phyloP scores from a whole-genome alignment of 768 basidiomycete genomes.

The Termitomyces heimii region DNA sequence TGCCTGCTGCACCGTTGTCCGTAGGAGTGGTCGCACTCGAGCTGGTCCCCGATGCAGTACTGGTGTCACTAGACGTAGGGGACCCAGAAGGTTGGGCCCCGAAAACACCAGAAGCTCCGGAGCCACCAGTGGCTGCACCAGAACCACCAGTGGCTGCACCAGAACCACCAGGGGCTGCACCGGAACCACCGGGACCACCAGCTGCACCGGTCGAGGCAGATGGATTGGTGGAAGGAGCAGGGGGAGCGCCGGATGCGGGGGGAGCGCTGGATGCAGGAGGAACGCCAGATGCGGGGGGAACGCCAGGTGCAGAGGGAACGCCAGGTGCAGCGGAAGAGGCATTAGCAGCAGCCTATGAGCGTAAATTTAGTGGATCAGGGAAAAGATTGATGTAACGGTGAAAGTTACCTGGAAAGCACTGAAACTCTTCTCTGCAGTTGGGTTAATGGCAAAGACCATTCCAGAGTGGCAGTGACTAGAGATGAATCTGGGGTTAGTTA shows the following conservation, averaged over 20 bases:
- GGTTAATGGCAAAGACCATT: conserved; percentile 62
- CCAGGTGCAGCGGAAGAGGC: neutral
- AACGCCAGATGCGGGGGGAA: neutral
- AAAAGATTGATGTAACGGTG: neutral
- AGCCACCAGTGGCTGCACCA: too few species aligned
- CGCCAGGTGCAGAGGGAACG: neutral
- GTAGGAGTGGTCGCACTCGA: neutral
- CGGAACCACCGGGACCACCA: too few species aligned
- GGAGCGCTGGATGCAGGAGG: neutral
- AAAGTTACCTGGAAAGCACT: conserved; percentile 36
- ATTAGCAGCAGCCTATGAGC: conserved; percentile 12
- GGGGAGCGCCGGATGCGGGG: too few species aligned
- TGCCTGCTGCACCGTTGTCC: conserved; percentile 11
- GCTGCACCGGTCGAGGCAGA: too few species aligned
- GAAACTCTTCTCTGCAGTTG: conserved; percentile 39
- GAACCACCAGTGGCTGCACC: too few species aligned
- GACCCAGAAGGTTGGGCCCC: neutral
- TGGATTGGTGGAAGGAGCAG: too few species aligned
- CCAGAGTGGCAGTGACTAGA: conserved; percentile 43
- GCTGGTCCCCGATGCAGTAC: neutral
- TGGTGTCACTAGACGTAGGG: neutral
- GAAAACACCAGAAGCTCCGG: too few species aligned
- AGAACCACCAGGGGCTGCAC: neutral
- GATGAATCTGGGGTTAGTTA: neutral
- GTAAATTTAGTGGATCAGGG: neutral